Conservation (phyloP, 257 asterid species). For the Nicotiana sylvestris region DNA sequence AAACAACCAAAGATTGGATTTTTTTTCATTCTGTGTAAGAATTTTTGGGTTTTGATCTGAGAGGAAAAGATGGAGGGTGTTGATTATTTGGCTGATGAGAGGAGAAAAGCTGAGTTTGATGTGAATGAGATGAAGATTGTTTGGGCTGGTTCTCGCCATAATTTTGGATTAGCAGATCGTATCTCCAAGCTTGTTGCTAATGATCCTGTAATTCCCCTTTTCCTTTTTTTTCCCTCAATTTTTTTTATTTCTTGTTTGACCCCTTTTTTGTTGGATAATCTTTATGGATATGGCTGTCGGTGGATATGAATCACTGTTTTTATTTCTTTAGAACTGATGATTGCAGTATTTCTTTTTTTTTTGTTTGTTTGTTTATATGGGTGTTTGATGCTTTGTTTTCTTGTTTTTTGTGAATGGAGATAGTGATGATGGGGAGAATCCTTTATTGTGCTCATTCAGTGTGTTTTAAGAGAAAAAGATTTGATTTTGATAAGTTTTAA, state of each 20-base stretch:
- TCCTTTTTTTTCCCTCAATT: background rate
- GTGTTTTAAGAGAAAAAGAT: background rate
- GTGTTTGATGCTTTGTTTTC: background rate
- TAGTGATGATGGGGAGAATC: background rate
- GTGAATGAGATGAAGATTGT: constrained; percentile 84
- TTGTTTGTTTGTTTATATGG: background rate
- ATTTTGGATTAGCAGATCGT: constrained; percentile 73
- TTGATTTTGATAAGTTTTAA: background rate
- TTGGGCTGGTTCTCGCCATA: constrained; percentile 89
- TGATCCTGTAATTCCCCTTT: constrained; percentile 61
- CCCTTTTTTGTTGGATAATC: background rate
- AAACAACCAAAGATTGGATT: background rate
- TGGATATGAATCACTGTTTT: background rate
- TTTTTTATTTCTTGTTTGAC: background rate
- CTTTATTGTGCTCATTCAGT: background rate
- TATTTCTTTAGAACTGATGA: background rate
- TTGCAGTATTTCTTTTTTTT: background rate
- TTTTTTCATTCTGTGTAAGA: background rate
- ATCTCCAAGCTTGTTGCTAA: constrained; percentile 87
- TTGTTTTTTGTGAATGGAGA: background rate
- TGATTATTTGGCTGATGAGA: constrained; percentile 75
- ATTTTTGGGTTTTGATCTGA: background rate
- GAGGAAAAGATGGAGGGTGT: constrained; percentile 42
- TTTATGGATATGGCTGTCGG: background rate
- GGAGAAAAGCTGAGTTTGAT: constrained; percentile 82